These are phyloP conservation scores for Venustampulla echinocandica DNA, from an alignment of 495 filamentous ascomycete species.

Conservation along the genomic window DNA sequence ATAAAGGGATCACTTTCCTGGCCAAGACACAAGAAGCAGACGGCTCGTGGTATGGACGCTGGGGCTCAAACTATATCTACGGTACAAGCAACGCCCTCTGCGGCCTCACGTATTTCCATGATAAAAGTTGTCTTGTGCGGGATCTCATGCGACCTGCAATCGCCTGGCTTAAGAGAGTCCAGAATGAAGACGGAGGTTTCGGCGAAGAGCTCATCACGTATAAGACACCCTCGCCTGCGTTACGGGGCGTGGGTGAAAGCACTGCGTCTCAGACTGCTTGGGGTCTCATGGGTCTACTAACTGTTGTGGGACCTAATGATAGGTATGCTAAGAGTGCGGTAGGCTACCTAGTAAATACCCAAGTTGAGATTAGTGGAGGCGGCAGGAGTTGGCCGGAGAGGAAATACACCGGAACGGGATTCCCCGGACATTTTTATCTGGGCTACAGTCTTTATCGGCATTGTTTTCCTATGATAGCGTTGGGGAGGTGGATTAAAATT, in stretches of 20 bases:
- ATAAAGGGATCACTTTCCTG: conserved; percentile 14
- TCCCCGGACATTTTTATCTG: conserved; percentile 30
- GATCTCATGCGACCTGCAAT: conserved; percentile 9
- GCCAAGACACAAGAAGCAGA: conserved; percentile 18
- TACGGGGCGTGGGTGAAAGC: conserved; percentile 11
- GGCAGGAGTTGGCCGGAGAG: conserved; percentile 21
- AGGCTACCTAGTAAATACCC: neutral
- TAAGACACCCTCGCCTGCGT: conserved; percentile 14
- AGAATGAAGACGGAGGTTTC: conserved; percentile 32
- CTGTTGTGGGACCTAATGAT: neutral
- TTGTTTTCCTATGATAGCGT: conserved; percentile 35
- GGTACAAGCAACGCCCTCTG: conserved; percentile 31
- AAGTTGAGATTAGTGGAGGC: conserved; percentile 11
- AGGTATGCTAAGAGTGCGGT: neutral
- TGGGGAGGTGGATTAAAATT: conserved; percentile 24
- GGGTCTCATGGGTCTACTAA: conserved; percentile 28
- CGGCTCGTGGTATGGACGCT: conserved; percentile 31
- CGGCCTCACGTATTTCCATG: conserved; percentile 5
- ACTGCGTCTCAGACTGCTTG: conserved; percentile 33
- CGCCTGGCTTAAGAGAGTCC: conserved; percentile 23
- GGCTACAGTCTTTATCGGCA: conserved; percentile 30
- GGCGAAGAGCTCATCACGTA: conserved; percentile 28
- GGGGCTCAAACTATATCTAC: conserved; percentile 30
- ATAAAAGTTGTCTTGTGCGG: conserved; percentile 5
- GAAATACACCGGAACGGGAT: conserved; percentile 28